Percentiles rank a stretch among this genome's conserved stretches.
Evolutionary conservation across 352 stramenopile species (phyloP).

Genomic region (Phytopythium oedochilum): DNA sequence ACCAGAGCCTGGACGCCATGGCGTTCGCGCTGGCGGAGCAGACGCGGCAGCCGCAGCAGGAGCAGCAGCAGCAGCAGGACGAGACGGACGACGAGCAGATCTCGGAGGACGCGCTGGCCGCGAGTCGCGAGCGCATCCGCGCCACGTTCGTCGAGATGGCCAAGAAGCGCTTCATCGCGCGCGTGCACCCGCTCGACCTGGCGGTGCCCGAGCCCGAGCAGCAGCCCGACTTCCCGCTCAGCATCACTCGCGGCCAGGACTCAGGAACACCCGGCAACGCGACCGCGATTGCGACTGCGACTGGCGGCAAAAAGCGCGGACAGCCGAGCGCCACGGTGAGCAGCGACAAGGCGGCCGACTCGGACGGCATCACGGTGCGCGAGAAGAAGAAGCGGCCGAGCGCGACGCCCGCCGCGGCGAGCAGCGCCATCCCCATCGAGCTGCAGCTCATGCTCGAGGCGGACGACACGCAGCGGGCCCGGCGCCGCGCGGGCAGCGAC

Average conservation of each 20-base stretch:
- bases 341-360: constrained; percentile 12
- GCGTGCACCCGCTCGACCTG: constrained; percentile 80
- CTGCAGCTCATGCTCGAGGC: constrained; percentile 85
- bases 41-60: constrained; percentile 16
- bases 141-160: constrained; percentile 84
- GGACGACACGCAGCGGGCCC: constrained; percentile 34
- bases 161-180: constrained; percentile 85
- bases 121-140: constrained; percentile 50
- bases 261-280: constrained; percentile 4
- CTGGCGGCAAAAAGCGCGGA: constrained; percentile 13
- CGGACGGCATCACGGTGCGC: constrained; percentile 74
- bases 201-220: constrained; percentile 58
- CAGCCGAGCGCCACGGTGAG: constrained; percentile 6
- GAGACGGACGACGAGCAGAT: constrained; percentile 31
- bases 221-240: constrained; percentile 50
- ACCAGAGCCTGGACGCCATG: constrained; percentile 84
- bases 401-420: constrained; percentile 11
- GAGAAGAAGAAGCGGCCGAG: constrained; percentile 55
- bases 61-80: constrained; percentile 1
- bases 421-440: constrained; percentile 66
- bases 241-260: constrained; percentile 56
- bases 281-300: constrained; percentile 6
- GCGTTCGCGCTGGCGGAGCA: constrained; percentile 71
- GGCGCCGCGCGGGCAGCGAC: constrained; percentile 32
- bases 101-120: constrained; percentile 65